Evolutionary conservation across 148 eudicot genomes (phyloP).

Genomic region (Beta vulgaris): DNA sequence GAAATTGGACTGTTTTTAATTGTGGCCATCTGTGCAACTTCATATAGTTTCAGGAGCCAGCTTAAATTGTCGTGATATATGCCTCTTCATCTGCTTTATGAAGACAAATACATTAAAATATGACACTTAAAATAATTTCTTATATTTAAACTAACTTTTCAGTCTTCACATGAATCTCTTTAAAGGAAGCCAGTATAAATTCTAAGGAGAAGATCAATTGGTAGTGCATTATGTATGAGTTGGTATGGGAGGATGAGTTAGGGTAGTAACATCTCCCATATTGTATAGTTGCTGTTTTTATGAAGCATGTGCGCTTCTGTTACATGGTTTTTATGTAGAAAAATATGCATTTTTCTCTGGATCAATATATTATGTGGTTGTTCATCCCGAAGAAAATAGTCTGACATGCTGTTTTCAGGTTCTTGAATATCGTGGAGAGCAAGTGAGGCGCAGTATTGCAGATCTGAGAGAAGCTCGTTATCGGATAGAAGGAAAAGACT

Average conservation of each 20-base stretch:
- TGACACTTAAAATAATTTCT: neutral
- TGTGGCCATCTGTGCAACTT: neutral
- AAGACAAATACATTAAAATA: neutral
- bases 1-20: neutral
- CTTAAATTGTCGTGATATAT: neutral
- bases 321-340: neutral
- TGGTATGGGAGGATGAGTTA: neutral
- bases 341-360: neutral
- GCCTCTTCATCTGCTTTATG: neutral
- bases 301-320: no score
- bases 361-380: neutral
- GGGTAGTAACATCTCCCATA: neutral
- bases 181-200: neutral
- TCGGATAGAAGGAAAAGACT: constrained; percentile 84
- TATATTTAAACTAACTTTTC: neutral
- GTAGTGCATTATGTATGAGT: neutral
- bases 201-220: neutral
- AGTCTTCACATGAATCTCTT: neutral
- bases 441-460: constrained; percentile 93
- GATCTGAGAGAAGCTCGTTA: constrained; percentile 93
- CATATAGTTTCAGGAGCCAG: neutral
- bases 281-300: neutral
- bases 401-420: constrained; percentile 43
- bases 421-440: constrained; percentile 99
- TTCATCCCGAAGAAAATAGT: neutral